Evolutionary conservation across 2,329 filamentous ascomycete genomes (phyloP).

Genomic region (Neopestalotiopsis clavispora): DNA sequence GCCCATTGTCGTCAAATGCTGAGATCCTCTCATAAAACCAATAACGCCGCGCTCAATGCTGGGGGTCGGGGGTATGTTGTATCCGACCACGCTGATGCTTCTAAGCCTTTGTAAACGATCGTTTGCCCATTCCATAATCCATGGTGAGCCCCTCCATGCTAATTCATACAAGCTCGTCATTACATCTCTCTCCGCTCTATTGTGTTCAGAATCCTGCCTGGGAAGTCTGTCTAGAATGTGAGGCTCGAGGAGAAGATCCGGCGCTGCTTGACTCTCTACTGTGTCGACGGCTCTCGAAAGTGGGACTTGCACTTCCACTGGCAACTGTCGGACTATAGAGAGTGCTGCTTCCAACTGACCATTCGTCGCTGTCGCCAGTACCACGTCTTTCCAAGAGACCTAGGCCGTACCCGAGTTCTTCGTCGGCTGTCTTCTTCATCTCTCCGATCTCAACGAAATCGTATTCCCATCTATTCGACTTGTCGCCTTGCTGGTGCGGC

Average conservation of each 20-base stretch:
- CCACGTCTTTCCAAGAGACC: slow-evolving; percentile 20
- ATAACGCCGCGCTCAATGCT: slow-evolving; percentile 17
- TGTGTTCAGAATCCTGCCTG: not conserved
- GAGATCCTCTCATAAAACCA: not conserved
- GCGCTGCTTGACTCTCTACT: slow-evolving; percentile 2
- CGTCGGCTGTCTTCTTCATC: slow-evolving; percentile 36
- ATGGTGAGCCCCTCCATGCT: not conserved
- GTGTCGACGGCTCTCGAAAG: not conserved
- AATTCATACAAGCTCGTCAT: not conserved
- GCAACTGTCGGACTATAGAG: slow-evolving; percentile 21
- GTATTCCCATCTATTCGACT: slow-evolving; percentile 92
- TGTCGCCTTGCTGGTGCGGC: slow-evolving; percentile 81
- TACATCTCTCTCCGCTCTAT: not conserved
- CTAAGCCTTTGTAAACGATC: slow-evolving; percentile 9
- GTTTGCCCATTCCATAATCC: not conserved
- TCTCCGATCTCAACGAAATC: slow-evolving; percentile 90
- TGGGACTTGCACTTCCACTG: slow-evolving; percentile 18
- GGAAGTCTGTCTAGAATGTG: not conserved
- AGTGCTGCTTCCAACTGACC: slow-evolving; percentile 21
- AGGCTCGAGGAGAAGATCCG: not conserved
- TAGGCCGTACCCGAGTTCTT: slow-evolving; percentile 26
- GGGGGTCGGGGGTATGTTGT: slow-evolving; percentile 6
- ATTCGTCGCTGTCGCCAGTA: slow-evolving; percentile 20
- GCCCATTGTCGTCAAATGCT: not conserved
- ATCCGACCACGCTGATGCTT: slow-evolving; percentile 8